A percentile compares a stretch with the other conserved stretches of the same genome.
Evolutionary conservation across 768 basidiomycete species (phyloP).

Genomic region (Rhodotorula toruloides): DNA sequence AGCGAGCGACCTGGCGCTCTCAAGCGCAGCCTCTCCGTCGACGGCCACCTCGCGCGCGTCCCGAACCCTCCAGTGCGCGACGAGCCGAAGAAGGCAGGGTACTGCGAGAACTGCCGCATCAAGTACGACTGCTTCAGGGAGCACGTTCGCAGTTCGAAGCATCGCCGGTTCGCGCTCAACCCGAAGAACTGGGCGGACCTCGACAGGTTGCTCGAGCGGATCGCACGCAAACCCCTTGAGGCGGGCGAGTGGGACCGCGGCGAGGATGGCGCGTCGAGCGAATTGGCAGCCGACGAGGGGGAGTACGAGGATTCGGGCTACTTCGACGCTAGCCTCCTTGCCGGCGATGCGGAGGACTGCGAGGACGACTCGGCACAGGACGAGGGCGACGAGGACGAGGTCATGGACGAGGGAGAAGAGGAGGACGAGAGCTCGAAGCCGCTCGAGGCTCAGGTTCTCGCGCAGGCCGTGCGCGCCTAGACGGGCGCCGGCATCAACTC

Average conservation of each 20-base stretch:
- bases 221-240: constrained; percentile 50
- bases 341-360: neutral
- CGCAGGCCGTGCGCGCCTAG: neutral
- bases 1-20: constrained; percentile 43
- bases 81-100: constrained; percentile 85
- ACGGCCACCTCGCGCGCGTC: constrained; percentile 35
- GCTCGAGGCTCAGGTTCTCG: neutral
- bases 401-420: too few relatives aligned
- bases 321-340: constrained; percentile 4
- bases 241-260: neutral
- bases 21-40: constrained; percentile 41
- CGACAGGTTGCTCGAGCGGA: constrained; percentile 65
- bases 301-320: constrained; percentile 12
- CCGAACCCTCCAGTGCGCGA: constrained; percentile 48
- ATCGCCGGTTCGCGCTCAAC: constrained; percentile 74
- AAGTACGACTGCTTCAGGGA: constrained; percentile 82
- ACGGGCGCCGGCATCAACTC: neutral
- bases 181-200: constrained; percentile 71
- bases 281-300: neutral
- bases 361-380: neutral
- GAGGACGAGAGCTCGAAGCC: too few relatives aligned
- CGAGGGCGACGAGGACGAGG: neutral
- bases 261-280: too few relatives aligned
- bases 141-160: constrained; percentile 69
- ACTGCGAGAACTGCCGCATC: constrained; percentile 90